Base-by-base conservation (phyloP, 2,329 filamentous ascomycete species). In the Dichotomopilus funicola region DNA sequence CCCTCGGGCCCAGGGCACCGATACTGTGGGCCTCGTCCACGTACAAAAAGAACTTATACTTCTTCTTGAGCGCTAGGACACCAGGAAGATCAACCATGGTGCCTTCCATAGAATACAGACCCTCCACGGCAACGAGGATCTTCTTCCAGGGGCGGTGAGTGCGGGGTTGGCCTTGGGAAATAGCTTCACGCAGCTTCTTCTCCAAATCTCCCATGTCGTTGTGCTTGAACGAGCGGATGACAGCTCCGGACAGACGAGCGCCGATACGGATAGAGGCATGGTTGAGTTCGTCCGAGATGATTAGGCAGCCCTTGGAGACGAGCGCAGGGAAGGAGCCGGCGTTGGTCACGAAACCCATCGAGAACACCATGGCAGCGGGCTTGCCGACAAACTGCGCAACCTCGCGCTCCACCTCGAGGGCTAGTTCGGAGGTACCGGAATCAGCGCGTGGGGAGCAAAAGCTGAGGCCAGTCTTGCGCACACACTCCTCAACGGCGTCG, bases 91-190 rank as follows among this genome's bases (percentile, higher is more conserved):
- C 94, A 73, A 89, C 94, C 89, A 99, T 95, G 62, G 91, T 96
- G 49, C 94, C 94, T 75, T 99, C 94, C 94, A 99, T 99, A 1
- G 92, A 97, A 78, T 99, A 99, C 19, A 99, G 81, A 64, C 94
- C 94, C 71, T 99, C 94, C 40, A 99, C 89, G 40, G 92, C 91
- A 45, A 99, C 89, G 51, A 99, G 72, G 58, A 99, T 97, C 83
- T 97, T 99, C 80, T 95, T 96, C 94, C 94, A 99, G 1, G 94
- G 94, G 35, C 94, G 88, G 72, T 99, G 94, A n/a, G 92, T 99
- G 62, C 94, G 88, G 52, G 94, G 94, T 70, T 99, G 94, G 45
- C 94, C 94, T 73, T 97, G 92, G 11, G 92, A 91, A 68, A 99
- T 97, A 62, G 86, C 88, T 69, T 97, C 91, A 43, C 94, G 87